Conservation (phyloP, 192 early-diverging fungal species). For the Neocallimastix lanati region DNA sequence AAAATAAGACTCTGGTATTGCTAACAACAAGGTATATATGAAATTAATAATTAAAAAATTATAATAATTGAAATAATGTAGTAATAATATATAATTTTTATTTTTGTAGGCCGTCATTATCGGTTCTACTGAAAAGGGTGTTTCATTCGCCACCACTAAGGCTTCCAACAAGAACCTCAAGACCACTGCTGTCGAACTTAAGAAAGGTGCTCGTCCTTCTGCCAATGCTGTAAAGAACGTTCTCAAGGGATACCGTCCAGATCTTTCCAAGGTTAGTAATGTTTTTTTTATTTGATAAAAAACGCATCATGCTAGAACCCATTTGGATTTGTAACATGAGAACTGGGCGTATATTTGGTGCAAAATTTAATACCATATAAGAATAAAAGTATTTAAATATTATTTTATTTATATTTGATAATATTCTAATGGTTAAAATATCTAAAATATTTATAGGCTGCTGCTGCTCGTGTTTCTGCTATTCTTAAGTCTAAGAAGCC, state of each 20-base stretch:
- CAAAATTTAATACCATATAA: neutral
- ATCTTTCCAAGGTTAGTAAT: neutral
- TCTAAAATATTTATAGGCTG: neutral
- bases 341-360: neutral
- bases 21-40: conserved; percentile 46
- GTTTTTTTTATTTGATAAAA: neutral
- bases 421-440: neutral
- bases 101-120: conserved; percentile 34
- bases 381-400: neutral
- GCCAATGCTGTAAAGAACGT: neutral
- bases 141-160: conserved; percentile 41
- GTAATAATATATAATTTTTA: no score
- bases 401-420: neutral
- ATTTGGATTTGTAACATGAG: neutral
- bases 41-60: neutral
- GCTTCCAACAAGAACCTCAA: neutral
- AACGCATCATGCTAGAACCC: neutral
- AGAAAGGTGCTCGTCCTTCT: neutral
- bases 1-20: conserved; percentile 40
- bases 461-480: neutral
- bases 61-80: no score
- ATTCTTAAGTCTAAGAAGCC: neutral
- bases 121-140: conserved; percentile 38
- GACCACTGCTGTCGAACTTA: neutral
- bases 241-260: neutral